Evolutionary conservation across 345 rosid species (phyloP), one percentile per base, ranked within the genome.

Genomic region (Moringa oleifera): DNA sequence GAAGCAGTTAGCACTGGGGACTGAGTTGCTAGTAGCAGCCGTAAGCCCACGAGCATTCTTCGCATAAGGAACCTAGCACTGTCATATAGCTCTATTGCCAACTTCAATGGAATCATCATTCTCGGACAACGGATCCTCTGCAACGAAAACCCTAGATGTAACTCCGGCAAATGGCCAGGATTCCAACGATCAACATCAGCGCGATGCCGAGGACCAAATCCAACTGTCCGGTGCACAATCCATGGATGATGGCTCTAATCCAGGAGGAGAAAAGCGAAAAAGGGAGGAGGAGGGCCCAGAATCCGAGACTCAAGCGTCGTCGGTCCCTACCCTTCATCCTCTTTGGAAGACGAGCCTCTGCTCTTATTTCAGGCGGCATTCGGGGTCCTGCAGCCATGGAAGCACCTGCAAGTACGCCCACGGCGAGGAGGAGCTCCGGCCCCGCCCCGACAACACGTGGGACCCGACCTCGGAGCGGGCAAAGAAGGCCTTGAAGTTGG

Each of bases 381-480:
- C 68, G 9, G 80, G 77, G 18, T 59, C 81, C 36, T 88, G 97
- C 66, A 80, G 84, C 73, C 96, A 94, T 61, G 96, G 97, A 7
- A 68, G 47, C 70, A 47, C 74, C 11, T 93, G 98, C 76, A 83
- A 73, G 79, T 93, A 77, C 62, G 98, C 98, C 2, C 98, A 93
- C 66, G 85, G 94, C 12, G 97, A 93, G 76, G 84, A 70, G 51
- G 97, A 93, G 86, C 90, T 93, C 20, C 81, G 94, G 16, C 74
- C 55, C 37, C 82, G 96, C 20, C 95, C 92, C 6, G 89, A 93
- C 53, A 73, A 75, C 59, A 70, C 98, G n/a, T 90, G 98, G 98
- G 98, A 93, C 63, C 98, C 97, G 28, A 93, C 97, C 0, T 93
- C 97, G 1, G 90, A 80, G 76, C 80, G 86, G 31, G 96, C 86